A percentile compares a stretch with the other conserved stretches of the same genome.
Conservation (phyloP, 345 rosid genomes). For the Salix arbutifolia region DNA sequence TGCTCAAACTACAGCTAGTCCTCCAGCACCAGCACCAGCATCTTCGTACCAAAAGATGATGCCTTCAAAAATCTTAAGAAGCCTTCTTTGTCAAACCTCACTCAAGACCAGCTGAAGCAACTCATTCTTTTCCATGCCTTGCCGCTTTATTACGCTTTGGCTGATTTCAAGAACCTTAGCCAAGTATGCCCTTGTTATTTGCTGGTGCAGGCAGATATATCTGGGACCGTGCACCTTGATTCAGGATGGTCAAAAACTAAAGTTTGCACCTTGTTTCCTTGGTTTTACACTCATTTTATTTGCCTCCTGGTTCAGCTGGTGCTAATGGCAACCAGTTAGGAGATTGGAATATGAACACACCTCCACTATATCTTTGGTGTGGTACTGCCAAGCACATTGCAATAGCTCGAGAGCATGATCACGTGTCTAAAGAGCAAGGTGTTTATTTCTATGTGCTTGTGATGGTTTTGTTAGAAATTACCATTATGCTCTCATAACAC, state of each 20-base stretch:
- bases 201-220: conserved; percentile 62
- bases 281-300: too few species aligned
- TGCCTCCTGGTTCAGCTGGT: too few species aligned
- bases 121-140: conserved; percentile 78
- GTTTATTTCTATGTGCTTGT: too few species aligned
- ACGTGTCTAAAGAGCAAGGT: too few species aligned
- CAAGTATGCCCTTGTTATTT: conserved; percentile 48
- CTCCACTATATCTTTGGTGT: too few species aligned
- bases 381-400: too few species aligned
- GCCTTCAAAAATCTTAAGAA: conserved; percentile 71
- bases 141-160: conserved; percentile 62
- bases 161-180: conserved; percentile 85
- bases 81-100: conserved; percentile 67
- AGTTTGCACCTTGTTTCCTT: too few species aligned
- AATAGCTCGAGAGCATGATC: too few species aligned
- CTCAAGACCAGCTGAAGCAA: conserved; percentile 65
- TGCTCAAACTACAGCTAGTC: conserved; percentile 51
- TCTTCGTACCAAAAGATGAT: conserved; percentile 77
- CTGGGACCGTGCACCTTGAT: conserved; percentile 58
- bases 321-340: too few species aligned
- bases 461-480: too few species aligned
- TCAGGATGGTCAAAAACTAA: conserved; percentile 78
- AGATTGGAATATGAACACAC: too few species aligned
- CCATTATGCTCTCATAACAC: too few species aligned
- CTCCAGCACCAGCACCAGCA: conserved; percentile 75